Percentiles rank a stretch among this genome's conserved stretches.
phyloP scores from a whole-genome alignment of 148 eudicot genomes.

The Cornus controversa region DNA sequence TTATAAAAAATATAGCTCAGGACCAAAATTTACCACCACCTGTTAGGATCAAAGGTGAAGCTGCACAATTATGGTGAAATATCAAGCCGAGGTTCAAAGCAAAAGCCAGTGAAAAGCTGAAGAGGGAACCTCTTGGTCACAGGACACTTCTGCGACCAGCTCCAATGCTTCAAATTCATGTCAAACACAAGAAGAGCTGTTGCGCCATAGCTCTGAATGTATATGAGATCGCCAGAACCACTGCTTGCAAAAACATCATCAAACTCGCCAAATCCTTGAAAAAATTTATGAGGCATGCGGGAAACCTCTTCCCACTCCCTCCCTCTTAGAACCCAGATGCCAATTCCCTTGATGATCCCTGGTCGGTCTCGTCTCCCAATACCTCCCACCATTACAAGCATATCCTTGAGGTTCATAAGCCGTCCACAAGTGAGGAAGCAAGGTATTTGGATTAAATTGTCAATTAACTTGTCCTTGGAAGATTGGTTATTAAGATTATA shows the following conservation, averaged over 20 bases:
- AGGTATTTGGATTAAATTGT: constrained; percentile 30
- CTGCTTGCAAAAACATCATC: constrained; percentile 52
- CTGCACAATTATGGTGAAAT: constrained; percentile 23
- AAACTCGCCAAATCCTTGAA: constrained; percentile 42
- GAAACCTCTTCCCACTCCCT: constrained; percentile 43
- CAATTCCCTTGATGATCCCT: constrained; percentile 42
- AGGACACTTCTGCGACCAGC: constrained; percentile 44
- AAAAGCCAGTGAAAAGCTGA: constrained; percentile 45
- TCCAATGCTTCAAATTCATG: constrained; percentile 45
- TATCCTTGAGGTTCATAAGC: constrained; percentile 36
- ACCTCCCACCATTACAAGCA: constrained; percentile 55
- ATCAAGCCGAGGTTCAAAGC: constrained; percentile 48
- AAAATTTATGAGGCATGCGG: constrained; percentile 44
- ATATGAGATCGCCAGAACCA: constrained; percentile 43
- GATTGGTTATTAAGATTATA: constrained; percentile 29
- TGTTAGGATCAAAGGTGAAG: neutral
- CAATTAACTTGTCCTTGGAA: constrained; percentile 12
- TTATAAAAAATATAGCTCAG: neutral
- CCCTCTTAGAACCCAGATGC: constrained; percentile 47
- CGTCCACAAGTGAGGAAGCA: constrained; percentile 42
- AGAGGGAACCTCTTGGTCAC: constrained; percentile 40
- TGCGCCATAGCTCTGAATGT: constrained; percentile 49
- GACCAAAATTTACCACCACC: neutral
- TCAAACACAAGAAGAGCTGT: constrained; percentile 44
- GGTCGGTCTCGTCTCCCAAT: constrained; percentile 34